These are phyloP conservation scores for sorghum (Sorghum bicolor) DNA, from an alignment of 176 grass and related monocot genomes.

Conservation along the genomic window Sorghum_bicolor_NCBIv3 NC_012875.2:50157501-50158000, in stretches of 20 bases:
- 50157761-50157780: conserved; percentile 30
- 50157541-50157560: no score
- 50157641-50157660: conserved; percentile 26
- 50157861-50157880: conserved; percentile 44
- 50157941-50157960: conserved; percentile 61
- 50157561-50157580: conserved; percentile 35
- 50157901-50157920: conserved; percentile 45
- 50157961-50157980: conserved; percentile 56
- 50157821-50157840: conserved; percentile 50
- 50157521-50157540: background rate
- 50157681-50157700: conserved; percentile 25
- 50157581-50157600: conserved; percentile 35
- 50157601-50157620: conserved; percentile 9
- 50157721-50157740: conserved; percentile 37
- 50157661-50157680: conserved; percentile 39
- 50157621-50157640: conserved; percentile 13
- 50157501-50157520: no score
- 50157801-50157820: conserved; percentile 30
- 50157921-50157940: conserved; percentile 32
- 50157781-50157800: conserved; percentile 44
- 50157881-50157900: conserved; percentile 41
- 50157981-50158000: conserved; percentile 73
- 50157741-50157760: conserved; percentile 44
- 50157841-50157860: conserved; percentile 52
- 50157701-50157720: conserved; percentile 54